Evolutionary conservation across 306 rosid genomes (phyloP).

Genomic region (Dryas alaskensis): DNA sequence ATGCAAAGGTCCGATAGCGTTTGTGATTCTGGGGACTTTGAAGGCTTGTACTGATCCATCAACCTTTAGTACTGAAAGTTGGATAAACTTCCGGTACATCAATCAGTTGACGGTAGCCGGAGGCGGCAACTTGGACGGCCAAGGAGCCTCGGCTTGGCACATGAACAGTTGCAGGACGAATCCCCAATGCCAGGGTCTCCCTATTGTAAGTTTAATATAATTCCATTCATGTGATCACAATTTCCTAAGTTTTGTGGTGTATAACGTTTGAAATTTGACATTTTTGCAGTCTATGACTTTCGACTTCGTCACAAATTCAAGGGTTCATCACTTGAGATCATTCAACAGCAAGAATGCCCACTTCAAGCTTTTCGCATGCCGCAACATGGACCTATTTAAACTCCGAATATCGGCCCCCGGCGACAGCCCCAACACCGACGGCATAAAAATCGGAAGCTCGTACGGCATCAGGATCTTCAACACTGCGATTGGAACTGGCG

Average conservation of each 20-base stretch:
- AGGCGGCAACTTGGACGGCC: conserved; percentile 57
- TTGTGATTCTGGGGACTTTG: conserved; percentile 40
- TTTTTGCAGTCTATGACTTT: conserved; percentile 44
- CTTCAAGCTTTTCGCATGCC: conserved; percentile 37
- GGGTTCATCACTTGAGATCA: conserved; percentile 43
- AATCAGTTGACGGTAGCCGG: conserved; percentile 38
- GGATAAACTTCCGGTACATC: conserved; percentile 55
- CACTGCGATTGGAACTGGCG: conserved; percentile 41
- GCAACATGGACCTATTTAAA: conserved; percentile 33
- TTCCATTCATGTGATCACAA: too few species aligned
- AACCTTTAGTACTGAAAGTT: not conserved
- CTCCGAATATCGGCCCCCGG: conserved; percentile 38
- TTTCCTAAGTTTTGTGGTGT: too few species aligned
- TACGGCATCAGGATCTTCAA: conserved; percentile 25
- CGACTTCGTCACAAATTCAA: conserved; percentile 45
- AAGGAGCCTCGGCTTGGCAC: conserved; percentile 52
- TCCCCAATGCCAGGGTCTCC: conserved; percentile 34
- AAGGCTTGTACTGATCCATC: conserved; percentile 42
- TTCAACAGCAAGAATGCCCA: conserved; percentile 49
- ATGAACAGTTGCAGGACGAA: conserved; percentile 30
- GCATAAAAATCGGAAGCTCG: conserved; percentile 54
- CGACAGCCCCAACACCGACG: conserved; percentile 68
- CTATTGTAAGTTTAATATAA: conserved; percentile 29
- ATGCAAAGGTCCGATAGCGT: conserved; percentile 40
- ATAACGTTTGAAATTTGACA: too few species aligned